Conservation (phyloP, 2,329 filamentous ascomycete genomes). For the Colletotrichum chrysophilum region DNA sequence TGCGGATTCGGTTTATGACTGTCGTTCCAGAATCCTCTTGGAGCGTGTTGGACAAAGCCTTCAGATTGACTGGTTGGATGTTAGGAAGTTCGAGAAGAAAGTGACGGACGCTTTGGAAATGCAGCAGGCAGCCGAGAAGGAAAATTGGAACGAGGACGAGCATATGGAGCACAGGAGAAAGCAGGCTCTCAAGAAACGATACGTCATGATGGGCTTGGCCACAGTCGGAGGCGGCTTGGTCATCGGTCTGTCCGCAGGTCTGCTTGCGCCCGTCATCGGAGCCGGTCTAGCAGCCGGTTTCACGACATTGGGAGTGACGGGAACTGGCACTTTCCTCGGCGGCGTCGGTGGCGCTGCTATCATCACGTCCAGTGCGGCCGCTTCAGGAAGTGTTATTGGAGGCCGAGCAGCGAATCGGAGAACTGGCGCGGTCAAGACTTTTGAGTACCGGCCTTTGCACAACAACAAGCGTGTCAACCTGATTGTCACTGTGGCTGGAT, state of each 20-base stretch:
- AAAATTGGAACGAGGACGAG: constrained; percentile 97
- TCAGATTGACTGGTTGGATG: constrained; percentile 87
- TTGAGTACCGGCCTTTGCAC: constrained; percentile 94
- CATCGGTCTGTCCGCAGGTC: constrained; percentile 90
- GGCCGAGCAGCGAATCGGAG: constrained; percentile 83
- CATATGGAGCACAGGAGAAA: constrained; percentile 90
- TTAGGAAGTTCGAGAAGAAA: constrained; percentile 95
- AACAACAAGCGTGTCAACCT: constrained; percentile 98
- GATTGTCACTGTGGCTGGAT: constrained; percentile 92
- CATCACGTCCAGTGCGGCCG: constrained; percentile 87
- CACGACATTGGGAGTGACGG: constrained; percentile 90
- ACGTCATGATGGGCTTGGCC: constrained; percentile 95
- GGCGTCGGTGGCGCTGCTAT: constrained; percentile 92
- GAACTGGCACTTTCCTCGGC: constrained; percentile 87
- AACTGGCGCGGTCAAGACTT: constrained; percentile 92
- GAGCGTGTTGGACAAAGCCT: constrained; percentile 83
- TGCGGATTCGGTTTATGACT: constrained; percentile 92
- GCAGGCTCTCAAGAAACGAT: constrained; percentile 78
- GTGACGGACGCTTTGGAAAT: constrained; percentile 97
- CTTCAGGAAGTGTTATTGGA: constrained; percentile 87
- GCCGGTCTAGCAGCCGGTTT: constrained; percentile 93
- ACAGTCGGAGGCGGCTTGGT: constrained; percentile 95
- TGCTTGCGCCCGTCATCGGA: constrained; percentile 92
- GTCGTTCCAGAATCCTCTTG: constrained; percentile 82
- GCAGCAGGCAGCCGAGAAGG: constrained; percentile 92